Evolutionary conservation across 2,329 filamentous ascomycete genomes (phyloP).

Genomic region (Reticulascus tulasneorum): DNA sequence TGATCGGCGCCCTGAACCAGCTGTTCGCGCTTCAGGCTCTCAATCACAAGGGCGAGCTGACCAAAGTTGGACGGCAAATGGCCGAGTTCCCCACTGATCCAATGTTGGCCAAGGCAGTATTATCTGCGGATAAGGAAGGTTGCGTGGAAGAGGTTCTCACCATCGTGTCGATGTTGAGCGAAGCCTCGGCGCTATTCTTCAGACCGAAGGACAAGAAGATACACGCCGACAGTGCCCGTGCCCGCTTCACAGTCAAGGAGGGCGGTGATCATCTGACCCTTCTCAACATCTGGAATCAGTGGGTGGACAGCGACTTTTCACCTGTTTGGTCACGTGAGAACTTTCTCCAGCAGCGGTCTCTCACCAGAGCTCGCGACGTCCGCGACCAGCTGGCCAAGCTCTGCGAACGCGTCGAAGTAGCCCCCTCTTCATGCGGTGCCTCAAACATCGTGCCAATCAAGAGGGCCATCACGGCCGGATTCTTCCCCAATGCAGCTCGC

Average conservation of each 20-base stretch:
- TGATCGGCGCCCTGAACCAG: conserved; percentile 85
- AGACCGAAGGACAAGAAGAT: conserved; percentile 96
- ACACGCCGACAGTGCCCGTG: conserved; percentile 85
- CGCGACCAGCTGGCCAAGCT: conserved; percentile 88
- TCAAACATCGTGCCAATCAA: conserved; percentile 75
- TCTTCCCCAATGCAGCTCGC: conserved; percentile 88
- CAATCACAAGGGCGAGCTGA: conserved; percentile 83
- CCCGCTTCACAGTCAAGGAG: conserved; percentile 83
- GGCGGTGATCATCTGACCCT: conserved; percentile 87
- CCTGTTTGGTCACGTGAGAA: conserved; percentile 88
- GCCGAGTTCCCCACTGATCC: conserved; percentile 91
- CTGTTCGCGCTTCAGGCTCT: conserved; percentile 87
- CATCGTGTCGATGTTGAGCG: conserved; percentile 90
- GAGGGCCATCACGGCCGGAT: conserved; percentile 84
- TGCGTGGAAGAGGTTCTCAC: conserved; percentile 91
- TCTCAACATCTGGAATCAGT: conserved; percentile 93
- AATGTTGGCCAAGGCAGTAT: conserved; percentile 83
- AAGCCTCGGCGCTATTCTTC: conserved; percentile 87
- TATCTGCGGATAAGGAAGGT: conserved; percentile 84
- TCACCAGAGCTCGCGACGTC: conserved; percentile 85
- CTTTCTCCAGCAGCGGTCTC: conserved; percentile 85
- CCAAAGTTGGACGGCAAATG: conserved; percentile 89
- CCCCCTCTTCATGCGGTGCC: conserved; percentile 63
- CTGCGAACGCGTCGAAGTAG: conserved; percentile 88
- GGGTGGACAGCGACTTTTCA: conserved; percentile 87